phyloP scores from a whole-genome alignment of 1,139 yeast genomes.

The Scheffersomyces quercinus region DNA sequence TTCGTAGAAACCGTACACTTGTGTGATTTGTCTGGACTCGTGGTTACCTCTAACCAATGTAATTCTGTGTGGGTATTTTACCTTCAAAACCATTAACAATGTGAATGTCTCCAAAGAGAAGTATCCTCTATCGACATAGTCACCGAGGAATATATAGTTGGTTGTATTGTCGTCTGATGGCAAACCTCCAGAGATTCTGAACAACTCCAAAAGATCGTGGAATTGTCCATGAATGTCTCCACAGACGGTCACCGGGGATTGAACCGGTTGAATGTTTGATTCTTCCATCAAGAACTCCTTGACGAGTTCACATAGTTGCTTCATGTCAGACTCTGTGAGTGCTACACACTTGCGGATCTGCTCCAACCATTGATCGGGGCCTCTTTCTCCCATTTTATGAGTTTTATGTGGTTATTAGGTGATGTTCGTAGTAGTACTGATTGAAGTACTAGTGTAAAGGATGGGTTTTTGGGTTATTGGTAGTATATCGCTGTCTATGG shows the following conservation, averaged over 20 bases:
- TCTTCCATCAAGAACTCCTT: constrained; percentile 32
- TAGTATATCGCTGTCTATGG: too few relatives aligned
- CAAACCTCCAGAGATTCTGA: constrained; percentile 91
- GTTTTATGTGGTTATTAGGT: too few relatives aligned
- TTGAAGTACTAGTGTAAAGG: too few relatives aligned
- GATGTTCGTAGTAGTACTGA: too few relatives aligned
- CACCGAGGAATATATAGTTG: constrained; percentile 86
- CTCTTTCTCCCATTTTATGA: constrained; percentile 64
- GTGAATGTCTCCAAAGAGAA: constrained; percentile 92
- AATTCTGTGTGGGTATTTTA: constrained; percentile 79
- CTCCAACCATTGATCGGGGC: constrained; percentile 96
- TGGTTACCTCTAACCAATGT: constrained; percentile 93
- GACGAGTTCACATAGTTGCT: constrained; percentile 88
- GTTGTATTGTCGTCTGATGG: constrained; percentile 53
- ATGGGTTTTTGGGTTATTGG: too few relatives aligned
- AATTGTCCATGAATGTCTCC: constrained; percentile 99
- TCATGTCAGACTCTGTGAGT: constrained; percentile 91
- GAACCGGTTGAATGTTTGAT: constrained; percentile 89
- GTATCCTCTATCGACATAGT: constrained; percentile 96
- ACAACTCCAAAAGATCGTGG: constrained; percentile 88
- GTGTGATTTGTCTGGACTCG: constrained; percentile 93
- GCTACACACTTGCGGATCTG: constrained; percentile 89
- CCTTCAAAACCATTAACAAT: constrained; percentile 85
- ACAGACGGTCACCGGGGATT: constrained; percentile 93
- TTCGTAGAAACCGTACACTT: constrained; percentile 89